Percentiles rank a stretch among this genome's conserved stretches.
Evolutionary conservation across 108 stramenopile species (phyloP).

Genomic region (Nitzschia palea): DNA sequence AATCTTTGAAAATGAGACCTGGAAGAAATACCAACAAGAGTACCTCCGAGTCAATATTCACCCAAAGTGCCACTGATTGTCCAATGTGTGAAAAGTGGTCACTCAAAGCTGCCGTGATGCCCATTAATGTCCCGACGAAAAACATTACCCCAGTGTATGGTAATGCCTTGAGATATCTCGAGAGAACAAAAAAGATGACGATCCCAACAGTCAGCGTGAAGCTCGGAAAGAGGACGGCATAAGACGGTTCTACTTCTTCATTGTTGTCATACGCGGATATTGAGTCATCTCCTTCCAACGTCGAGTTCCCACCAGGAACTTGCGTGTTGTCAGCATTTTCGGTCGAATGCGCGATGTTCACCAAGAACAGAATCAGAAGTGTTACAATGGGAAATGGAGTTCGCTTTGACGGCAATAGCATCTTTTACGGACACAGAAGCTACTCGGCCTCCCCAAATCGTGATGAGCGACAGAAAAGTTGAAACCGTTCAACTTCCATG

Average conservation of each 20-base stretch:
- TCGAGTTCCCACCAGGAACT: too few species aligned
- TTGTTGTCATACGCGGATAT: too few species aligned
- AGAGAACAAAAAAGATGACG: constrained; percentile 43
- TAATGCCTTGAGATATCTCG: constrained; percentile 35
- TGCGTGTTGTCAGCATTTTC: too few species aligned
- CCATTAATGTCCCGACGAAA: constrained; percentile 64
- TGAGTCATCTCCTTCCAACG: too few species aligned
- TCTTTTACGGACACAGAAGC: too few species aligned
- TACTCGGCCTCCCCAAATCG: too few species aligned
- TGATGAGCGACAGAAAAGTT: too few species aligned
- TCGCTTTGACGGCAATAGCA: too few species aligned
- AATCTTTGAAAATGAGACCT: constrained; percentile 81
- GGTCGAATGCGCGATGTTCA: too few species aligned
- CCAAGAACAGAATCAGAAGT: too few species aligned
- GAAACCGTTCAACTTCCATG: too few species aligned
- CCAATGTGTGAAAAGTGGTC: neutral
- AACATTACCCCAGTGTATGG: constrained; percentile 87
- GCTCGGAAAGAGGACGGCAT: constrained; percentile 60
- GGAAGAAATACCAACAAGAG: constrained; percentile 89
- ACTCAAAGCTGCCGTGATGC: constrained; percentile 20
- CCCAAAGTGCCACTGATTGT: constrained; percentile 3
- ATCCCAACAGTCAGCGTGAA: constrained; percentile 53
- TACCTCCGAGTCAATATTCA: constrained; percentile 51
- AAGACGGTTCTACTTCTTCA: constrained; percentile 31
- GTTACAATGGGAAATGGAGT: too few species aligned